phyloP scores from a whole-genome alignment of 208 protist genomes.

The Trypanosoma cruzi region DNA sequence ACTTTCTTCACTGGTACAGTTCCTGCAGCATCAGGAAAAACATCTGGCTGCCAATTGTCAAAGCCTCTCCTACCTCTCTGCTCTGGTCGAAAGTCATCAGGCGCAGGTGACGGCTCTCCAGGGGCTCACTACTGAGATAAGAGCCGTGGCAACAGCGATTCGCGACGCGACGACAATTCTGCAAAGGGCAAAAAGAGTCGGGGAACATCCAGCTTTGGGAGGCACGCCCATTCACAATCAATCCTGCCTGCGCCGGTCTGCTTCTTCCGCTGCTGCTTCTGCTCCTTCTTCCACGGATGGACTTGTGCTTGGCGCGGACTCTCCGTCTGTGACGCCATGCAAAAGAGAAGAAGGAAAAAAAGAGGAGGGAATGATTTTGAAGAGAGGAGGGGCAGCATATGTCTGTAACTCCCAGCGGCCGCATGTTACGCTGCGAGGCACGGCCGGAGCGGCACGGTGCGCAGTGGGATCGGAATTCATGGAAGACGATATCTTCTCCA shows the following conservation, averaged over 20 bases:
- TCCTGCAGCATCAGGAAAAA: constrained; percentile 13
- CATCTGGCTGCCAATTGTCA: constrained; percentile 6
- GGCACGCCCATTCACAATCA: not conserved
- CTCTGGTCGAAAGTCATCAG: constrained; percentile 14
- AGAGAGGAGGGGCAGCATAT: constrained; percentile 6
- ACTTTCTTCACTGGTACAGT: not conserved
- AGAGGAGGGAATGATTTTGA: not conserved
- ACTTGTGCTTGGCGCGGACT: constrained; percentile 13
- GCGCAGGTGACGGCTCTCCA: constrained; percentile 23
- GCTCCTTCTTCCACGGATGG: not conserved
- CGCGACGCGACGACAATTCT: not conserved
- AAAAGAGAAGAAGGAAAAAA: not conserved
- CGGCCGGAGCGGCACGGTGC: not conserved
- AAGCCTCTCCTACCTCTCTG: constrained; percentile 15
- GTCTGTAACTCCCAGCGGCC: not conserved
- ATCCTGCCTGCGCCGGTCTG: not conserved
- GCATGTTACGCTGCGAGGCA: constrained; percentile 1
- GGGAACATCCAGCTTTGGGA: not conserved
- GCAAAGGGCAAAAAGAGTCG: not conserved
- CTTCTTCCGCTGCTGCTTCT: not conserved
- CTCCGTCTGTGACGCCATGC: not conserved
- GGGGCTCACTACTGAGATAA: constrained; percentile 11
- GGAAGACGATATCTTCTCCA: constrained; percentile 35
- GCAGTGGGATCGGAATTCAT: constrained; percentile 8
- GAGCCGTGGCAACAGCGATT: constrained; percentile 9